phyloP scores from a whole-genome alignment of 2,329 filamentous ascomycete genomes.

The Claviceps africana region DNA sequence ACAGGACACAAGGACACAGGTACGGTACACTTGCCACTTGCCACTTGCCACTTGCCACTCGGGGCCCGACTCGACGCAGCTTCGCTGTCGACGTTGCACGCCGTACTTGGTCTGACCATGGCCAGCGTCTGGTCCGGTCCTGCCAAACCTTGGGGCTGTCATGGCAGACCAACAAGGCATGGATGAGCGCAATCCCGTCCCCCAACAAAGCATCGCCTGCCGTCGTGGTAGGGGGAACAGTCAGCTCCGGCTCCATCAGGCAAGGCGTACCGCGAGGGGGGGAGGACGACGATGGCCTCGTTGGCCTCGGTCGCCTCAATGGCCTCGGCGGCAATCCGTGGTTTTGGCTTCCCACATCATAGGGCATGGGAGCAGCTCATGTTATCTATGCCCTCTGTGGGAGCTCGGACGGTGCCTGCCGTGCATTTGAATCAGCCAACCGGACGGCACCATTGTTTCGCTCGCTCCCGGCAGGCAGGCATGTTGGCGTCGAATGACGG shows the following conservation, averaged over 20 bases:
- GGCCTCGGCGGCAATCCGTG: no score
- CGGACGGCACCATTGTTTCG: neutral
- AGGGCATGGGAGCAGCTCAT: neutral
- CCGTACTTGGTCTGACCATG: neutral
- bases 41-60: neutral
- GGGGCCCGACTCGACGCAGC: neutral
- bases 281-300: no score
- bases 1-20: no score
- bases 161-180: no score
- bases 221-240: neutral
- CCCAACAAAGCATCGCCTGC: neutral
- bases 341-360: neutral
- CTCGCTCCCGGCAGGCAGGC: no score
- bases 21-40: no score
- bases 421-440: neutral
- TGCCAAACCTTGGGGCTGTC: no score
- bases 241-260: neutral
- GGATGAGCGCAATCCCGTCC: neutral
- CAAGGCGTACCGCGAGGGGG: no score
- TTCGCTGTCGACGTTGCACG: neutral
- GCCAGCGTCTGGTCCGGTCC: neutral
- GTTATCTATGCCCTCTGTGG: neutral
- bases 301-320: no score
- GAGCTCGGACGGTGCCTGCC: neutral
- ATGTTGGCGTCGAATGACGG: no score